Conservation (phyloP, 345 rosid genomes). For the Populus deltoides region DNA sequence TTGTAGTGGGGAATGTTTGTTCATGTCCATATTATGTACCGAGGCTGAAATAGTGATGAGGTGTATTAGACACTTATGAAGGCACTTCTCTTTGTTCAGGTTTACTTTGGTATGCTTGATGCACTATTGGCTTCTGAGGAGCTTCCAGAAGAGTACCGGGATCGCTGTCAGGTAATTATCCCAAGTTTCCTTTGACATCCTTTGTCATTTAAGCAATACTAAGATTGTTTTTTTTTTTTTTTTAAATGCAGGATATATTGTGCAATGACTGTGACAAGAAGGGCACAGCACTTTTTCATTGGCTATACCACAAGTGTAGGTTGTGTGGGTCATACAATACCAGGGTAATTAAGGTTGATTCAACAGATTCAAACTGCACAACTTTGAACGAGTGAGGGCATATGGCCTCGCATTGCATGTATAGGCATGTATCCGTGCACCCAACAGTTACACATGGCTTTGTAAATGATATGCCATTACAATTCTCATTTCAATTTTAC, state of each 20-base stretch:
- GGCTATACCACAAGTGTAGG: conserved; percentile 83
- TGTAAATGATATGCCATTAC: conserved; percentile 5
- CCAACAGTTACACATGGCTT: neutral
- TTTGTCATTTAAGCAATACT: neutral
- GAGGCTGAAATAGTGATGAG: neutral
- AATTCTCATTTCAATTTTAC: conserved; percentile 1
- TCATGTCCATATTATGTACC: neutral
- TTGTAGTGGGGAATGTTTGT: neutral
- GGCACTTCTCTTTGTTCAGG: conserved; percentile 27
- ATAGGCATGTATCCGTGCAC: neutral
- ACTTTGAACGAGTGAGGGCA: conserved; percentile 12
- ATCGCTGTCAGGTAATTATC: conserved; percentile 48
- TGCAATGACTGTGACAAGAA: conserved; percentile 80
- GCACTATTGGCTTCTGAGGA: conserved; percentile 55
- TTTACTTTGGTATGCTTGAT: conserved; percentile 64
- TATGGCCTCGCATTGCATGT: neutral
- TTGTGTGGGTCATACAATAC: conserved; percentile 80
- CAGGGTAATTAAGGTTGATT: conserved; percentile 59
- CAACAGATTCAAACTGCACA: conserved; percentile 17
- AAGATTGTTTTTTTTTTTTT: neutral
- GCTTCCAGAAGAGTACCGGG: conserved; percentile 59
- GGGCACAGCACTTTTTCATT: conserved; percentile 65
- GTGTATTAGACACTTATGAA: neutral
- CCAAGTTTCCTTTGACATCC: neutral
- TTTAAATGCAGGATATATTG: conserved; percentile 54